Evolutionary conservation across 2,329 filamentous ascomycete species (phyloP).

Genomic region (Cladosporium sp.): DNA sequence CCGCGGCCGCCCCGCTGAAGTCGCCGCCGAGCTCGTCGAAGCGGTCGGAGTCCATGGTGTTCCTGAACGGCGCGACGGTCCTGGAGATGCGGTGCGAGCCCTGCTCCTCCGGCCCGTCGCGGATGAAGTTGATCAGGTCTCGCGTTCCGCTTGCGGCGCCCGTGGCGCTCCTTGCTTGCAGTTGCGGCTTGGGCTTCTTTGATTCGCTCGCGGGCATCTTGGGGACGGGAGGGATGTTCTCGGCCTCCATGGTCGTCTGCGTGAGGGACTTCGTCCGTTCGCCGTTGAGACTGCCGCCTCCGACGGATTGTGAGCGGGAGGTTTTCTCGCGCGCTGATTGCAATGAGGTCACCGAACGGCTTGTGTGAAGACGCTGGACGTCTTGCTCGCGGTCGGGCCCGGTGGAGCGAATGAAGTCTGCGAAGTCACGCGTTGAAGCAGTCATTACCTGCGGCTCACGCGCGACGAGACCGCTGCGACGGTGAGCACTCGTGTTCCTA

Average conservation of each 20-base stretch:
- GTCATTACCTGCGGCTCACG: conserved; percentile 66
- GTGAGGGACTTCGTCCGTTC: conserved; percentile 14
- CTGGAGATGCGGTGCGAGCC: conserved; percentile 69
- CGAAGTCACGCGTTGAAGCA: conserved; percentile 74
- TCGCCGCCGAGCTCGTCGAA: conserved; percentile 34
- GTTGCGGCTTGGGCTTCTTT: conserved; percentile 20
- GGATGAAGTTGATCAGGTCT: conserved; percentile 92
- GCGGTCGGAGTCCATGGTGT: conserved; percentile 81
- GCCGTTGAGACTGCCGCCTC: conserved; percentile 4
- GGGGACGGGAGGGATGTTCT: conserved; percentile 25
- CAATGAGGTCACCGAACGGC: conserved; percentile 23
- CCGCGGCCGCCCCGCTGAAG: neutral
- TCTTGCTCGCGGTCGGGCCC: conserved; percentile 49
- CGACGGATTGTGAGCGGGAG: conserved; percentile 21
- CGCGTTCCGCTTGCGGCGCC: conserved; percentile 66
- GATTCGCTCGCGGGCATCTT: conserved; percentile 17
- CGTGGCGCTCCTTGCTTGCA: conserved; percentile 45
- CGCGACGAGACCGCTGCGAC: conserved; percentile 40
- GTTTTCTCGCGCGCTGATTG: conserved; percentile 17
- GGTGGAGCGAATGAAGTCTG: conserved; percentile 82
- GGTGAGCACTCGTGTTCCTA: conserved; percentile 26
- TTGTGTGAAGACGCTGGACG: conserved; percentile 16
- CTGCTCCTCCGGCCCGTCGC: conserved; percentile 62
- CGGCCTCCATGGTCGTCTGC: conserved; percentile 7
- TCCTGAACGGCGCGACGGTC: conserved; percentile 76